phyloP scores from a whole-genome alignment of 192 early-diverging fungal species.

The Umbelopsis sp. region DNA sequence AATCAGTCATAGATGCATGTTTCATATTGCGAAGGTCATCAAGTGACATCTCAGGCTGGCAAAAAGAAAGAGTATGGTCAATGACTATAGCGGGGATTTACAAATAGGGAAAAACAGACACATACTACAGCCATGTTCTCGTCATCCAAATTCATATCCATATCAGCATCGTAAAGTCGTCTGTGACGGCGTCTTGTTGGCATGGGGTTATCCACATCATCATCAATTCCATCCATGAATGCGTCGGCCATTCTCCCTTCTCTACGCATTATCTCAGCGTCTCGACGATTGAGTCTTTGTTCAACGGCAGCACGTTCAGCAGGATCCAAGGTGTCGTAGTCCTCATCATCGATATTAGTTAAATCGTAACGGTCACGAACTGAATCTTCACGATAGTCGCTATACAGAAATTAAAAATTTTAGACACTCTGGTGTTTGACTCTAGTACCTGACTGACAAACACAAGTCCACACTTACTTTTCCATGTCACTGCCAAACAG shows the following conservation, averaged over 20 bases:
- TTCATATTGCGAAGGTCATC: constrained; percentile 86
- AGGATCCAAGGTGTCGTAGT: constrained; percentile 73
- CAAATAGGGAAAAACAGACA: background rate
- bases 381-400: constrained; percentile 8
- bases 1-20: constrained; percentile 78
- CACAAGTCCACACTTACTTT: constrained; percentile 50
- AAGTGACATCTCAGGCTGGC: constrained; percentile 66
- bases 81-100: background rate
- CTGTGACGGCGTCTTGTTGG: constrained; percentile 50
- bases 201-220: constrained; percentile 54
- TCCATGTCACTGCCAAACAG: constrained; percentile 87
- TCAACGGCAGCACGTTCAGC: constrained; percentile 74
- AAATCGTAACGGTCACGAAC: constrained; percentile 63
- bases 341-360: constrained; percentile 83
- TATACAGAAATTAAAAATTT: background rate
- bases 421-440: too few relatives aligned
- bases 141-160: constrained; percentile 58
- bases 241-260: constrained; percentile 87
- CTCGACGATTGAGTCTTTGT: constrained; percentile 76
- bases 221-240: constrained; percentile 83
- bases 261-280: constrained; percentile 64
- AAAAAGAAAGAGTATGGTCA: constrained; percentile 15
- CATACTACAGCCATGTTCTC: constrained; percentile 48
- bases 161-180: constrained; percentile 53
- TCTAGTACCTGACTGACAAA: background rate